Percentiles rank a stretch among this genome's conserved stretches.
Conservation (phyloP, 2,329 filamentous ascomycete species). For the Aspergillus luchuensis region DNA sequence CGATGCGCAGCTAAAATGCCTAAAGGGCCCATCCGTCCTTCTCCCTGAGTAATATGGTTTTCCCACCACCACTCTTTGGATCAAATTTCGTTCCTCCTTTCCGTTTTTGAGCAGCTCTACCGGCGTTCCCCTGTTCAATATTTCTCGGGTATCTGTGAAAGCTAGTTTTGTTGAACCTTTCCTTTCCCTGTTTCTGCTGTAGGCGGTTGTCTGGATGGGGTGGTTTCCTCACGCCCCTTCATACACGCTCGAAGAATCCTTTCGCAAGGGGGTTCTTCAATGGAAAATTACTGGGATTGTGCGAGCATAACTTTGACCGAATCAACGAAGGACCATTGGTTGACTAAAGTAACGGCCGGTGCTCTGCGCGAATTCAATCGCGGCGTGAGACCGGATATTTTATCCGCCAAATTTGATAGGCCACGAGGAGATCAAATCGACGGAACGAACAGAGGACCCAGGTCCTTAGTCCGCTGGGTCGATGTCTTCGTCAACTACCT, state of each 20-base stretch:
- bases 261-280: background rate
- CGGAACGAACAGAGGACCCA: conserved; percentile 1
- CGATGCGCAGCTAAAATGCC: background rate
- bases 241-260: background rate
- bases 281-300: background rate
- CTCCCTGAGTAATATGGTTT: background rate
- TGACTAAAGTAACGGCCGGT: conserved; percentile 1
- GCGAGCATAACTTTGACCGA: background rate
- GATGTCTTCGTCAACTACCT: conserved; percentile 1
- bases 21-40: background rate
- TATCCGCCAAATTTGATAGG: conserved; percentile 15
- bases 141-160: background rate
- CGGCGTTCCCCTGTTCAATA: background rate
- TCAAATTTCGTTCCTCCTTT: background rate
- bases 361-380: conserved; percentile 17
- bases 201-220: background rate
- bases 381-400: conserved; percentile 8
- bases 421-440: background rate
- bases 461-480: conserved; percentile 3
- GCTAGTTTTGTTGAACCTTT: background rate
- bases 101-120: background rate
- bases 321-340: background rate
- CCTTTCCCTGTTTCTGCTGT: conserved; percentile 5
- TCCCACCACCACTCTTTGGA: background rate
- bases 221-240: background rate